Percentiles rank a stretch among this genome's conserved stretches.
These are phyloP conservation scores for Dothistroma septosporum DNA, from an alignment of 2,329 filamentous ascomycete genomes.

Conservation along the genomic window DNA sequence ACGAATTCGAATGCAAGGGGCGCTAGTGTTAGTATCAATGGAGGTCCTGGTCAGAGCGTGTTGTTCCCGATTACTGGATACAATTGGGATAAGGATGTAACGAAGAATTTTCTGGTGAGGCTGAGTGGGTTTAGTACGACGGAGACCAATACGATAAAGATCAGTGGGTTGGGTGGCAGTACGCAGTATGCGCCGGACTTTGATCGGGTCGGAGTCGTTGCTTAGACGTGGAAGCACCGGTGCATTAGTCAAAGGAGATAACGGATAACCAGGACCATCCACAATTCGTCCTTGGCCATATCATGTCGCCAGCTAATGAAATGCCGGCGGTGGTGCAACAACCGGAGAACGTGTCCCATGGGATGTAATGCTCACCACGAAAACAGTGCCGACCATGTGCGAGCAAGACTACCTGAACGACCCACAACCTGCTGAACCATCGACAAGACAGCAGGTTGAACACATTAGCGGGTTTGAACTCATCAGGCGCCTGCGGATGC, in stretches of 20 bases:
- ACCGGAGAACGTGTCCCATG: neutral
- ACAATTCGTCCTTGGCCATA: too few relatives aligned
- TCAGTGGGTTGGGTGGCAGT: conserved; percentile 22
- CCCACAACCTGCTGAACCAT: neutral
- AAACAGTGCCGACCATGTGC: neutral
- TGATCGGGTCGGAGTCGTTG: conserved; percentile 26
- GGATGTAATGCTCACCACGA: neutral
- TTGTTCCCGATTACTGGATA: conserved; percentile 40
- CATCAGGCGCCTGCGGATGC: neutral
- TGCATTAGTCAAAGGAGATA: too few relatives aligned
- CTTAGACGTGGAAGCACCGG: conserved; percentile 7
- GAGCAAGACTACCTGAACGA: neutral
- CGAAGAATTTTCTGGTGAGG: conserved; percentile 24
- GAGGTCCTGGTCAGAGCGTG: conserved; percentile 33
- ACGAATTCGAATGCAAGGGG: conserved; percentile 33
- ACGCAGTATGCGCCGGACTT: conserved; percentile 29
- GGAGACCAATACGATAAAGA: conserved; percentile 26
- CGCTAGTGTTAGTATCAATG: conserved; percentile 39
- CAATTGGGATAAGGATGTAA: conserved; percentile 37
- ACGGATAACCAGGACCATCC: too few relatives aligned
- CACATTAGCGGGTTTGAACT: neutral
- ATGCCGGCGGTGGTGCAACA: too few relatives aligned
- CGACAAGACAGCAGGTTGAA: neutral
- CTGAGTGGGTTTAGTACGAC: conserved; percentile 26
- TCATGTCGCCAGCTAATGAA: too few relatives aligned